Evolutionary conservation across 768 basidiomycete species (phyloP), one percentile per base, ranked within the genome.

Genomic region (Calocybe cyanea): DNA sequence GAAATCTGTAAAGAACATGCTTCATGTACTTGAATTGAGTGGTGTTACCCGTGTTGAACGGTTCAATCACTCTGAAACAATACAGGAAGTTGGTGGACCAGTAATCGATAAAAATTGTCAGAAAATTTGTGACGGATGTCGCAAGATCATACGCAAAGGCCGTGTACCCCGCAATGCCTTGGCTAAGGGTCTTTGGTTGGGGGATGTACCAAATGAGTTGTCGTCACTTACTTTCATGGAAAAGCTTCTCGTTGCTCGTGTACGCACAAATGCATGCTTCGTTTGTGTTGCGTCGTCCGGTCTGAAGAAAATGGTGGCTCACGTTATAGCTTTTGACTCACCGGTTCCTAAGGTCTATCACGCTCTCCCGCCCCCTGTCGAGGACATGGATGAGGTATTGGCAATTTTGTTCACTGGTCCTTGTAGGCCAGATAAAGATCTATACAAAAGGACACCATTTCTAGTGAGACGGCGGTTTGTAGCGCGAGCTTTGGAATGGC

Each of bases 151-250:
- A 5, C 7, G 24, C 10, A 50, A 50, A 9, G 50, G 49, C 18
- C 38, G 41, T 19, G 38, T 53, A 9, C 61, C 64, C 13, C 19
- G 25, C n/a, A 19, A 43, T 33, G 49, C 66, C 8, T 40, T 71
- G 8, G 65, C 62, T 2, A 65, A 63, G 43, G 62, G 62, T 2
- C 41, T 66, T 1, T 71, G 68, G 67, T 5, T 71, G 4, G 69
- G 69, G 10, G 51, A 61, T 14, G 55, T 67, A 1, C 69, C 66
- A 3, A 5, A 35, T 4, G 50, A 52, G 11, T 46, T 71, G 3
- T n/a, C 43, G 15, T 34, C 37, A 8, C 43, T 71, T 1, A 58
- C 32, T 0, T 64, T 55, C 33, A 49, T 50, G 2, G 68, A 71
- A 45, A 51, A 61, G 34, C 5, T 60, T 11, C 21, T 65, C 32